Evolutionary conservation across 768 basidiomycete genomes (phyloP).

Genomic region (Russula earlei): DNA sequence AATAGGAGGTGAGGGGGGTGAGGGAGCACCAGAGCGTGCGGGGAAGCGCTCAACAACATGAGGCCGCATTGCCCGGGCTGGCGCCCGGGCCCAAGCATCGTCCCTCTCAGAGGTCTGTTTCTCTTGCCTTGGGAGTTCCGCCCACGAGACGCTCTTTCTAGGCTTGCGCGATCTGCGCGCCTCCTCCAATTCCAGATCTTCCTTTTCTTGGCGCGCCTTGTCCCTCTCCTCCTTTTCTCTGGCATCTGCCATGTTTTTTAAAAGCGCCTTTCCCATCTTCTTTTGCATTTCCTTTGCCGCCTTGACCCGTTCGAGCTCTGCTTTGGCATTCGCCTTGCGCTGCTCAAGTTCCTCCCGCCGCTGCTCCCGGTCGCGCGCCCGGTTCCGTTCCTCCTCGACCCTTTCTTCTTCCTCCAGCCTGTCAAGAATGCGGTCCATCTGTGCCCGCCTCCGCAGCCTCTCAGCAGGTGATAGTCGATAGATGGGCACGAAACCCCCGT

Average conservation of each 20-base stretch:
- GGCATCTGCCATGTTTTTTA: constrained; percentile 37
- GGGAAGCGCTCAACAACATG: constrained; percentile 59
- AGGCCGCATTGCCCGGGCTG: constrained; percentile 42
- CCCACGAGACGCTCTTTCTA: constrained; percentile 63
- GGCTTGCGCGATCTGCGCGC: constrained; percentile 28
- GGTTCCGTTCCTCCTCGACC: constrained; percentile 33
- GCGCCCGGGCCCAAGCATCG: constrained; percentile 42
- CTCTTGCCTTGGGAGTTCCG: constrained; percentile 30
- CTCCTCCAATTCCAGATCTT: constrained; percentile 24
- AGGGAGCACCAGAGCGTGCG: constrained; percentile 20
- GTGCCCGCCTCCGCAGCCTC: constrained; percentile 41
- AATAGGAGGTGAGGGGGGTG: constrained; percentile 19
- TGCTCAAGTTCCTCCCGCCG: constrained; percentile 41
- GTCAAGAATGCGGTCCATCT: constrained; percentile 58
- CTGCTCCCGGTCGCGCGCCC: constrained; percentile 33
- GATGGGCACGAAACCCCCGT: constrained; percentile 40
- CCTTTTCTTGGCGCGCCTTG: constrained; percentile 25
- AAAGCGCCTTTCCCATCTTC: constrained; percentile 67
- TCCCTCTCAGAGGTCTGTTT: constrained; percentile 37
- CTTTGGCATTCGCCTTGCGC: constrained; percentile 39
- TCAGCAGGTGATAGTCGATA: constrained; percentile 37
- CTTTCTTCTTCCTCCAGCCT: constrained; percentile 63
- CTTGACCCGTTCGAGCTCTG: constrained; percentile 32
- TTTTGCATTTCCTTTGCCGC: constrained; percentile 48
- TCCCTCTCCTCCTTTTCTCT: constrained; percentile 33